Evolutionary conservation across 306 rosid species (phyloP).

Genomic region (Dalbergia cultrata): DNA sequence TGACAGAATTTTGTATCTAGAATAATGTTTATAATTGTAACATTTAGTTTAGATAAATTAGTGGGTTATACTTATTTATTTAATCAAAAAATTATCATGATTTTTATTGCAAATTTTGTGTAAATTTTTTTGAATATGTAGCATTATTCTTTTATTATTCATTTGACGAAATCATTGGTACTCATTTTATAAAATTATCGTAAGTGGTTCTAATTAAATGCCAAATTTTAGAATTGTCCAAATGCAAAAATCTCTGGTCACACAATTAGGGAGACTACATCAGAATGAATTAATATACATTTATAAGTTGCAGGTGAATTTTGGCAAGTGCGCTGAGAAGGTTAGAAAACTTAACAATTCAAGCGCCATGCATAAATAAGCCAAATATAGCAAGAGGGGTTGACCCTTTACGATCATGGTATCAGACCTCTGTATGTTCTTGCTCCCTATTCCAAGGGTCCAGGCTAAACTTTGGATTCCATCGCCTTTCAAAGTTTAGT

Average conservation of each 20-base stretch:
- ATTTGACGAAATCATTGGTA: no score
- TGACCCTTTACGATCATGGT: slow-evolving; percentile 29
- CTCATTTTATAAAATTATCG: no score
- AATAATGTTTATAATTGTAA: no score
- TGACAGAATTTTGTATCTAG: no score
- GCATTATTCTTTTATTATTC: no score
- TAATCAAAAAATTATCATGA: no score
- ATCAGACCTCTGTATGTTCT: slow-evolving; percentile 21
- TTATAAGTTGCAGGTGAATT: not conserved
- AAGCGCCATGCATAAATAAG: not conserved
- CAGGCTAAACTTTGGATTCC: slow-evolving; percentile 55
- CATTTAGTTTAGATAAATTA: no score
- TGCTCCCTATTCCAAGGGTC: slow-evolving; percentile 4
- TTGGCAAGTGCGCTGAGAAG: slow-evolving; percentile 21
- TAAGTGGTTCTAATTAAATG: no score
- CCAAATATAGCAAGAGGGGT: slow-evolving; percentile 14
- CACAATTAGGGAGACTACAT: not conserved
- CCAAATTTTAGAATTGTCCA: no score
- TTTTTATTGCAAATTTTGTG: no score
- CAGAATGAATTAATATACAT: not conserved
- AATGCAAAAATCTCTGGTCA: not conserved
- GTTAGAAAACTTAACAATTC: not conserved
- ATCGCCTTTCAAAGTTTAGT: slow-evolving; percentile 7
- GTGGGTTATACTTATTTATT: no score
- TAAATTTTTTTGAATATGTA: no score